Evolutionary conservation across 306 rosid genomes (phyloP).

Genomic region (Trifolium fragiferum): DNA sequence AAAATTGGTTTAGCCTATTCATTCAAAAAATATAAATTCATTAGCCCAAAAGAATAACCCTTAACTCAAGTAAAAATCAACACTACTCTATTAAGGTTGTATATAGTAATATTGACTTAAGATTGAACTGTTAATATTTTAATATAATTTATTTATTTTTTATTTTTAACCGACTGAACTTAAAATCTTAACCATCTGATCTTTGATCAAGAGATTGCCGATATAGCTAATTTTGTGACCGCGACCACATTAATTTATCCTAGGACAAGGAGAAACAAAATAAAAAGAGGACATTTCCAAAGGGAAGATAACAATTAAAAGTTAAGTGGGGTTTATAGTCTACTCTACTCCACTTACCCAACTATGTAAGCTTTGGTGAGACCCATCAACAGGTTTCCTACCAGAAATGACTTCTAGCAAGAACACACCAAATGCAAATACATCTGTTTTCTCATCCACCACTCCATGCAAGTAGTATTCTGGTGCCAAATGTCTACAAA

Average conservation of each 20-base stretch:
- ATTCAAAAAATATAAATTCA: not conserved
- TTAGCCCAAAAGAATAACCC: not conserved
- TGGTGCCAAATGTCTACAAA: slow-evolving; percentile 88
- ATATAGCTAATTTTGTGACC: too few relatives aligned
- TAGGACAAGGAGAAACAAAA: slow-evolving; percentile 38
- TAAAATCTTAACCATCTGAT: too few relatives aligned
- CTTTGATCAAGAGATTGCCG: too few relatives aligned
- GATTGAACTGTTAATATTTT: too few relatives aligned
- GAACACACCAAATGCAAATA: slow-evolving; percentile 96
- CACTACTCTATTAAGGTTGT: not conserved
- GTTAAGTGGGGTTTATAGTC: not conserved
- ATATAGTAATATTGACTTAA: too few relatives aligned
- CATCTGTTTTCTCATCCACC: slow-evolving; percentile 98
- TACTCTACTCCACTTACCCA: slow-evolving; percentile 62
- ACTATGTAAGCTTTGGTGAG: slow-evolving; percentile 88
- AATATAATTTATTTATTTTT: too few relatives aligned
- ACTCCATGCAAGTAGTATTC: slow-evolving; percentile 96
- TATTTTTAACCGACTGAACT: too few relatives aligned
- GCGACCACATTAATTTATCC: not conserved
- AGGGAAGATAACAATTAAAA: not conserved
- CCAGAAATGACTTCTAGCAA: slow-evolving; percentile 86
- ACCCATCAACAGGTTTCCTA: slow-evolving; percentile 86
- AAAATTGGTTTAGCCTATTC: slow-evolving; percentile 87
- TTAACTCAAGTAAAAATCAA: not conserved
- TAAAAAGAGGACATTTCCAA: slow-evolving; percentile 23